These are phyloP conservation scores for Alternaria panax DNA, from an alignment of 2,329 filamentous ascomycete genomes.

Conservation along the genomic window DNA sequence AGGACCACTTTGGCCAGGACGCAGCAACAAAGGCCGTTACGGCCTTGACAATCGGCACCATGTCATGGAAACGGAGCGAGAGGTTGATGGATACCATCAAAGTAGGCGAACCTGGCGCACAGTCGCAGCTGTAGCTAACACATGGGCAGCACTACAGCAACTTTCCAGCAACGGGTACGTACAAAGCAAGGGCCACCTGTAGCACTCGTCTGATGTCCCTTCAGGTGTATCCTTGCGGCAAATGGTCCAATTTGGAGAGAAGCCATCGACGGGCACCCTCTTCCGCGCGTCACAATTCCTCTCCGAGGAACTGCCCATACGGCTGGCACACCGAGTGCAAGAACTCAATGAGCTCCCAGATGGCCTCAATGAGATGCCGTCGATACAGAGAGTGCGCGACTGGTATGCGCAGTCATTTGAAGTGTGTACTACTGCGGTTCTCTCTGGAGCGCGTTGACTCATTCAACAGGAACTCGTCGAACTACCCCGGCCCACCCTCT, in stretches of 20 bases:
- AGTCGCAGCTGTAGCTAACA: constrained; percentile 31
- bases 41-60: constrained; percentile 59
- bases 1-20: constrained; percentile 42
- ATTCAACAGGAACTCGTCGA: constrained; percentile 82
- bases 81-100: constrained; percentile 95
- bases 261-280: constrained; percentile 86
- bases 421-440: constrained; percentile 62
- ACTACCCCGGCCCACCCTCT: constrained; percentile 78
- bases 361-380: constrained; percentile 97
- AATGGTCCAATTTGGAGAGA: constrained; percentile 99
- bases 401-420: constrained; percentile 99
- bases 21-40: constrained; percentile 39
- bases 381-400: constrained; percentile 91
- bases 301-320: constrained; percentile 96
- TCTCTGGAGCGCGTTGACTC: constrained; percentile 35
- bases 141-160: constrained; percentile 77
- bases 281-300: constrained; percentile 98
- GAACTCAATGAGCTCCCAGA: constrained; percentile 92
- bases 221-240: constrained; percentile 77
- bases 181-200: constrained; percentile 67
- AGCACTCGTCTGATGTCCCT: constrained; percentile 24
- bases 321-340: constrained; percentile 93
- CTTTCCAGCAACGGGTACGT: constrained; percentile 96
- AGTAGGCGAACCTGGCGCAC: constrained; percentile 34
- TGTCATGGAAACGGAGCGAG: constrained; percentile 94